Evolutionary conservation across 768 basidiomycete genomes (phyloP).

Genomic region (Leccinum imitatum): DNA sequence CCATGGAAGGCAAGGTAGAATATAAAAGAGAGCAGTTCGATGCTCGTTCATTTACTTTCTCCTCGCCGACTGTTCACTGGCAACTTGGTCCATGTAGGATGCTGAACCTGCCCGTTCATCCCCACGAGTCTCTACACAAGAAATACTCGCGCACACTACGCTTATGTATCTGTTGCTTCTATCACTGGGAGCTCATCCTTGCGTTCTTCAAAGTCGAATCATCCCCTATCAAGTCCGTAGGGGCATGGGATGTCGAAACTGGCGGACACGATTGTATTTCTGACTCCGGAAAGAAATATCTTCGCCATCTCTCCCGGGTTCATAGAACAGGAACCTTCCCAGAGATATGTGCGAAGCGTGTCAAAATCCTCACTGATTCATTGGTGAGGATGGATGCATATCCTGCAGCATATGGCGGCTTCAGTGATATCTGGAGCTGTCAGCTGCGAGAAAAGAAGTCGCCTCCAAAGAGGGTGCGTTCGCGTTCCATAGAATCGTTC

Average conservation of each 20-base stretch:
- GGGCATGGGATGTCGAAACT: not conserved
- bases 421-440: constrained; percentile 33
- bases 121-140: not conserved
- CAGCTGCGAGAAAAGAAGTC: not conserved
- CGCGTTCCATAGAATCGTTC: not conserved
- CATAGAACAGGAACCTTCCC: not conserved
- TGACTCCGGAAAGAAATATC: not conserved
- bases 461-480: constrained; percentile 14
- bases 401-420: constrained; percentile 29
- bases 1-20: not conserved
- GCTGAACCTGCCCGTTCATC: not conserved
- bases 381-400: constrained; percentile 16
- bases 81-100: not conserved
- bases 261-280: not conserved
- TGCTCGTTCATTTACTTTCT: not conserved
- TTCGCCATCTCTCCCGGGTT: not conserved
- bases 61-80: not conserved
- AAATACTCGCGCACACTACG: not conserved
- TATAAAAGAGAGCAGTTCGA: not conserved
- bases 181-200: no score
- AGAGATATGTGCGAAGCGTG: not conserved
- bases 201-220: no score
- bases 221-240: not conserved
- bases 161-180: no score
- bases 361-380: constrained; percentile 16